A percentile compares a stretch with the other conserved stretches of the same genome.
phyloP scores from a whole-genome alignment of 495 filamentous ascomycete genomes.

The Polyplosphaeria fusca region DNA sequence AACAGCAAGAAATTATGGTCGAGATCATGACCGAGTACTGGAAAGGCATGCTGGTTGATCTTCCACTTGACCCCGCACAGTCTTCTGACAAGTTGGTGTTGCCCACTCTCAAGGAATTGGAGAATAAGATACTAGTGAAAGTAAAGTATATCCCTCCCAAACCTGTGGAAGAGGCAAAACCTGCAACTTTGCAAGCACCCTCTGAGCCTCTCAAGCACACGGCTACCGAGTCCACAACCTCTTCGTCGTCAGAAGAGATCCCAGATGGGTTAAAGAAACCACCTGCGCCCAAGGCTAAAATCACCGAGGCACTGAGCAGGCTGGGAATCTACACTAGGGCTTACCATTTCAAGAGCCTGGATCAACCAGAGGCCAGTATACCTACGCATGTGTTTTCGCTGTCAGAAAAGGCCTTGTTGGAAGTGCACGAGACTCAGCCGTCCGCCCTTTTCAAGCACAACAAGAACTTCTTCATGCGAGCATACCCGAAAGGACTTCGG shows the following conservation, averaged over 20 bases:
- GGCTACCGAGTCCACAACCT: conserved; percentile 8
- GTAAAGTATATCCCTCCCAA: conserved; percentile 67
- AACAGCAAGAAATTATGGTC: conserved; percentile 86
- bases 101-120: conserved; percentile 63
- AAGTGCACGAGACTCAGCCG: conserved; percentile 60
- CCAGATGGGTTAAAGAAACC: conserved; percentile 40
- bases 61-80: conserved; percentile 40
- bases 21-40: conserved; percentile 81
- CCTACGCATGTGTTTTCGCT: conserved; percentile 86
- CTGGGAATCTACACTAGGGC: conserved; percentile 80
- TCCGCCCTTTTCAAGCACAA: conserved; percentile 76
- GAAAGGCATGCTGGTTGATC: conserved; percentile 64
- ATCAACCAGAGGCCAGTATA: conserved; percentile 62
- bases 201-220: conserved; percentile 2
- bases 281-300: conserved; percentile 55
- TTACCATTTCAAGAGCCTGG: conserved; percentile 71
- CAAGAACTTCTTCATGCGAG: conserved; percentile 74
- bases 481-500: conserved; percentile 80
- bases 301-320: conserved; percentile 67
- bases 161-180: conserved; percentile 33
- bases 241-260: conserved; percentile 15
- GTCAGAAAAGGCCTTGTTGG: conserved; percentile 72
- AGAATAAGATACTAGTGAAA: conserved; percentile 83
- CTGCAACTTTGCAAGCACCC: conserved; percentile 18
- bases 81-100: conserved; percentile 52